Evolutionary conservation across 768 basidiomycete genomes (phyloP), one percentile per base, ranked within the genome.

Genomic region (Pisolithus marmoratus): DNA sequence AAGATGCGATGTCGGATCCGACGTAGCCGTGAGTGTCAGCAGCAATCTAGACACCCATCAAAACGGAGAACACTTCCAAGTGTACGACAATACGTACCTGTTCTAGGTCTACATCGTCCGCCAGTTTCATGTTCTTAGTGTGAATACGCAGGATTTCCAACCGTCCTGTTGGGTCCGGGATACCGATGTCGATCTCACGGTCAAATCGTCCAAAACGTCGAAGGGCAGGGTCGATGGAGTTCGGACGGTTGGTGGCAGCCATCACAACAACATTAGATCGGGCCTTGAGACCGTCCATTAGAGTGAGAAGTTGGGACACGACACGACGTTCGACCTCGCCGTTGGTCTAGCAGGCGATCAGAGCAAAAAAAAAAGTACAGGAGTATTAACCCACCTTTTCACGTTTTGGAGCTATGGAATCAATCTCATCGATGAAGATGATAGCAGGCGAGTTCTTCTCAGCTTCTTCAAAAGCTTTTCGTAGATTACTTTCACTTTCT

Each of bases 111-210:
- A 98, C 96, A 60, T 98, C 95, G 51, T 98, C 94, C 23, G 71
- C 82, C 44, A 98, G 79, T 72, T 98, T 99, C 96, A 99, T 98
- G 76, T 99, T 98, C 84, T 98, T 98, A 52, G 96, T 98, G 78
- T 98, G 96, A 55, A 99, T 98, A 48, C 95, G 90, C 55, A 98
- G 86, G 64, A 98, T 99, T 68, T 99, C 96, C 42, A 98, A 83
- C 71, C 96, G 95, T 50, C 96, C 96, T 52, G 95, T 98, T 0
- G 96, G 96, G 71, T 99, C 96, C 41, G 96, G 96, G 59, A 99
- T 98, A 64, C 96, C 93, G 57, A 99, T 99, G 72, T 99, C 96
- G 60, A 99, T 89, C 73, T 99, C 96, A 66, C 96, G 90, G 74
- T 99, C 96, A 72, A 99, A 99, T 50, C 96, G 92, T 67, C 96